Evolutionary conservation across 2,329 filamentous ascomycete species (phyloP).

Genomic region (Aspergillus neotritici): DNA sequence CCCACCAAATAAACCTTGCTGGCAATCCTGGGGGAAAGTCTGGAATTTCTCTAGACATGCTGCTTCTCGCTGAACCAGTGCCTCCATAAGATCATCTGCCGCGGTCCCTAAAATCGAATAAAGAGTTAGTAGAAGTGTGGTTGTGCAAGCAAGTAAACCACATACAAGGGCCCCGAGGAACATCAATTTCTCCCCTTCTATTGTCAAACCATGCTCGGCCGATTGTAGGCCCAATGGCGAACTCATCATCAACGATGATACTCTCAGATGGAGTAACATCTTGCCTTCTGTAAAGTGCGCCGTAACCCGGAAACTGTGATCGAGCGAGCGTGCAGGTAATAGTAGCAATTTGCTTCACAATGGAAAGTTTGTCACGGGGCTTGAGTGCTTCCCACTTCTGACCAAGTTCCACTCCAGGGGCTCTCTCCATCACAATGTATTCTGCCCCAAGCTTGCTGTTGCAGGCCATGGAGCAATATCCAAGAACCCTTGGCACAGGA

Average conservation of each 20-base stretch:
- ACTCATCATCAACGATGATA: constrained; percentile 7
- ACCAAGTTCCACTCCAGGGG: constrained; percentile 14
- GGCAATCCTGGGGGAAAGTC: constrained; percentile 8
- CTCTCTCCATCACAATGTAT: constrained; percentile 15
- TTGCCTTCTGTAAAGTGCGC: constrained; percentile 8
- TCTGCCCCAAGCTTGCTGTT: constrained; percentile 3
- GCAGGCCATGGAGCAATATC: constrained; percentile 1
- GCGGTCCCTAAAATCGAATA: constrained; percentile 8
- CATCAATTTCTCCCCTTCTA: constrained; percentile 9
- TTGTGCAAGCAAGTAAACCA: neutral
- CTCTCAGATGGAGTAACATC: constrained; percentile 7
- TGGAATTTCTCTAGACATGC: constrained; percentile 10
- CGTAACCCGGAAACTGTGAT: constrained; percentile 8
- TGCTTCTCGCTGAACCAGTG: constrained; percentile 11
- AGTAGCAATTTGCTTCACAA: constrained; percentile 11
- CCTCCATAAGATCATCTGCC: constrained; percentile 7
- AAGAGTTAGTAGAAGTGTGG: neutral
- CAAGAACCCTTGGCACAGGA: neutral
- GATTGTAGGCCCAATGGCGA: constrained; percentile 9
- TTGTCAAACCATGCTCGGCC: constrained; percentile 14
- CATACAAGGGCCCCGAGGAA: constrained; percentile 12
- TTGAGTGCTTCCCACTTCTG: constrained; percentile 8
- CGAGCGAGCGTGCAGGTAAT: constrained; percentile 7
- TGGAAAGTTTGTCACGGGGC: constrained; percentile 10
- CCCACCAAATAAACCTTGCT: constrained; percentile 17